Percentiles rank a stretch among this genome's conserved stretches.
Evolutionary conservation across 495 filamentous ascomycete species (phyloP).

Genomic region (Xylaria longipes): DNA sequence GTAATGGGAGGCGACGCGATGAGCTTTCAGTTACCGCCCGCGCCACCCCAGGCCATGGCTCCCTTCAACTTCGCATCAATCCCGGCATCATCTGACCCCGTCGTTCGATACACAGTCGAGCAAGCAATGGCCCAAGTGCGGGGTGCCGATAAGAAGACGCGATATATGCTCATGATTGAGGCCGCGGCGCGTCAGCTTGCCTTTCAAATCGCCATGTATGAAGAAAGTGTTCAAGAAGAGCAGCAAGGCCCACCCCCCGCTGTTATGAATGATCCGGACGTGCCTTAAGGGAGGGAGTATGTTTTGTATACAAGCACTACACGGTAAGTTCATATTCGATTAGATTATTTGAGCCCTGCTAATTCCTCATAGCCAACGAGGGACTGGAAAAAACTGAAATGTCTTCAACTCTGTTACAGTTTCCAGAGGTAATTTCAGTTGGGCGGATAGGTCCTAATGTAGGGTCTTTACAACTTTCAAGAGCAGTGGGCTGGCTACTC

Average conservation of each 20-base stretch:
- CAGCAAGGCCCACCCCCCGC: constrained; percentile 31
- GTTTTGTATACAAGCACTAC: not conserved
- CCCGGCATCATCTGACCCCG: constrained; percentile 42
- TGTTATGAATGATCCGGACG: constrained; percentile 36
- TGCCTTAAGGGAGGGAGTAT: constrained; percentile 23
- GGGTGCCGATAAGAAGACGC: constrained; percentile 45
- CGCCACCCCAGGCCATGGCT: constrained; percentile 34
- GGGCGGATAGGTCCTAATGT: not conserved
- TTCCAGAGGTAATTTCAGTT: not conserved
- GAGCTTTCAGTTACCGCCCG: constrained; percentile 31
- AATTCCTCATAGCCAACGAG: not conserved
- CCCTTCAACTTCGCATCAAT: constrained; percentile 39
- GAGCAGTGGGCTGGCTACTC: not conserved
- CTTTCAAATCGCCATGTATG: constrained; percentile 49
- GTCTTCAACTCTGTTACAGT: not conserved
- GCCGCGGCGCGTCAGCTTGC: constrained; percentile 52
- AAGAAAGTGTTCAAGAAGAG: constrained; percentile 43
- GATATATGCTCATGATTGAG: constrained; percentile 52
- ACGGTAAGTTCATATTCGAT: not conserved
- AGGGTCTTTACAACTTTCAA: not conserved
- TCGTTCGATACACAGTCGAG: constrained; percentile 46
- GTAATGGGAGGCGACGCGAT: constrained; percentile 34
- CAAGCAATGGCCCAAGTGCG: constrained; percentile 50
- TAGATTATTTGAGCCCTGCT: not conserved
- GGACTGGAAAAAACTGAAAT: not conserved